Conservation (phyloP, 2,329 filamentous ascomycete species). For the Diplodia seriata region DNA sequence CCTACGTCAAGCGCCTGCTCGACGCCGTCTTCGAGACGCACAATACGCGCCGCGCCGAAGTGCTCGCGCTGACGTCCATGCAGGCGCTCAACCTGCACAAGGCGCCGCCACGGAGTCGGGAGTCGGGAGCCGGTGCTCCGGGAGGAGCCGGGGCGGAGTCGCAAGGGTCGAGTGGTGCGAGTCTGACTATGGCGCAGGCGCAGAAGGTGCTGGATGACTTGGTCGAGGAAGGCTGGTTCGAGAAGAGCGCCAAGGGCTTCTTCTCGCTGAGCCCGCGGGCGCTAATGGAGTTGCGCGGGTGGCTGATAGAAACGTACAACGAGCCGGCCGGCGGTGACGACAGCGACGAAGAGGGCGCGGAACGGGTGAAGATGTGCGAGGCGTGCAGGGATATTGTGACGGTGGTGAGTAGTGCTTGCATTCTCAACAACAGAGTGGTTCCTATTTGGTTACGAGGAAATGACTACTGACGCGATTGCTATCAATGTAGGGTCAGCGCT, state of each 20-base stretch:
- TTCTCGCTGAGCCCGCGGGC: slow-evolving; percentile 79
- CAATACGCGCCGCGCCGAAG: slow-evolving; percentile 80
- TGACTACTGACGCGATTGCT: background rate
- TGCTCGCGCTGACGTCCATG: slow-evolving; percentile 80
- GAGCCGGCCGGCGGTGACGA: slow-evolving; percentile 63
- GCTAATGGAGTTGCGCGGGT: slow-evolving; percentile 82
- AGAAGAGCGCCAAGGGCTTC: slow-evolving; percentile 73
- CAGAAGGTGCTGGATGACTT: slow-evolving; percentile 74
- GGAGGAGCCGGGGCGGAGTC: slow-evolving; percentile 46
- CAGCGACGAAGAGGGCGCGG: slow-evolving; percentile 48
- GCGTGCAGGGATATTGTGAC: slow-evolving; percentile 92
- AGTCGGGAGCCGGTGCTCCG: slow-evolving; percentile 44
- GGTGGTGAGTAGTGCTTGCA: slow-evolving; percentile 45
- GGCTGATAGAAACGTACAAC: slow-evolving; percentile 91
- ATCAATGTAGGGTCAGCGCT: slow-evolving; percentile 33
- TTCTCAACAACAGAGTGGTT: background rate
- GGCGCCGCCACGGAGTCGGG: slow-evolving; percentile 46
- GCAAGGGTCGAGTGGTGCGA: slow-evolving; percentile 36
- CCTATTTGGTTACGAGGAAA: background rate
- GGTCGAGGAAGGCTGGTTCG: slow-evolving; percentile 83
- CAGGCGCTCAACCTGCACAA: slow-evolving; percentile 75
- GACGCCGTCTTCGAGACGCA: slow-evolving; percentile 91
- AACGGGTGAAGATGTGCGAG: slow-evolving; percentile 84
- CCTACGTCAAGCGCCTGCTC: slow-evolving; percentile 85
- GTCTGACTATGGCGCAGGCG: slow-evolving; percentile 78